A percentile compares a stretch with the other conserved stretches of the same genome.
These are phyloP conservation scores for Xylaria sp. DNA, from an alignment of 495 filamentous ascomycete species.

Conservation along the genomic window DNA sequence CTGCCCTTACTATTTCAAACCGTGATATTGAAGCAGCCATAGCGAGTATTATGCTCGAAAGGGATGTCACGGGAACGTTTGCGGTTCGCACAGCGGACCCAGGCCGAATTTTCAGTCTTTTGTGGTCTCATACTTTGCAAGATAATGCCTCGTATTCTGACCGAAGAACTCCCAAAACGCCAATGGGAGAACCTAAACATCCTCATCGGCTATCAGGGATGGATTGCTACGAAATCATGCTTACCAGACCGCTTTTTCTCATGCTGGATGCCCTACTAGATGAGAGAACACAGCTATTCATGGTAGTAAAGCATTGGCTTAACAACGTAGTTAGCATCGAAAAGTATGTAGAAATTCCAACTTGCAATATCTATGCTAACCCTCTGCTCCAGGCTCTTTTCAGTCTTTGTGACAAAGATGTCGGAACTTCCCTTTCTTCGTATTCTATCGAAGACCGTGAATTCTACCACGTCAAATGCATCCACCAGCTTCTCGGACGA, in stretches of 20 bases:
- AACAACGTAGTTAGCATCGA: conserved; percentile 73
- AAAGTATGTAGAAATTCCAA: conserved; percentile 52
- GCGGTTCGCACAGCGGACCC: conserved; percentile 59
- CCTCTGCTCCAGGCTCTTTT: conserved; percentile 54
- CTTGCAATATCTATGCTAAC: conserved; percentile 25
- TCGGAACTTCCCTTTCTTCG: conserved; percentile 60
- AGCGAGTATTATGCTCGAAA: conserved; percentile 71
- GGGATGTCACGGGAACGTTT: conserved; percentile 58
- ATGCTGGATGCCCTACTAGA: conserved; percentile 81
- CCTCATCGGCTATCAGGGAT: conserved; percentile 54
- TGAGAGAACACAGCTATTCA: conserved; percentile 73
- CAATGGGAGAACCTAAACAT: conserved; percentile 58
- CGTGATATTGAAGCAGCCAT: conserved; percentile 80
- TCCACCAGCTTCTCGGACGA: conserved; percentile 46
- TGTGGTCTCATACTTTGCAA: conserved; percentile 82
- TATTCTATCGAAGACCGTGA: conserved; percentile 43
- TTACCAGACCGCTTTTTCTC: conserved; percentile 82
- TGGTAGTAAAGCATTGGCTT: conserved; percentile 82
- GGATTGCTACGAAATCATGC: conserved; percentile 69
- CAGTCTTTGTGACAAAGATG: conserved; percentile 63
- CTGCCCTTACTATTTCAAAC: conserved; percentile 55
- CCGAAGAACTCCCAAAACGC: conserved; percentile 55
- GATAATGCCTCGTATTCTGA: conserved; percentile 58
- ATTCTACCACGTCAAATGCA: conserved; percentile 35
- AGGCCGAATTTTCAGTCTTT: conserved; percentile 70